Evolutionary conservation across 106 monocot species (phyloP).

Genomic region (Phalaenopsis equestris): DNA sequence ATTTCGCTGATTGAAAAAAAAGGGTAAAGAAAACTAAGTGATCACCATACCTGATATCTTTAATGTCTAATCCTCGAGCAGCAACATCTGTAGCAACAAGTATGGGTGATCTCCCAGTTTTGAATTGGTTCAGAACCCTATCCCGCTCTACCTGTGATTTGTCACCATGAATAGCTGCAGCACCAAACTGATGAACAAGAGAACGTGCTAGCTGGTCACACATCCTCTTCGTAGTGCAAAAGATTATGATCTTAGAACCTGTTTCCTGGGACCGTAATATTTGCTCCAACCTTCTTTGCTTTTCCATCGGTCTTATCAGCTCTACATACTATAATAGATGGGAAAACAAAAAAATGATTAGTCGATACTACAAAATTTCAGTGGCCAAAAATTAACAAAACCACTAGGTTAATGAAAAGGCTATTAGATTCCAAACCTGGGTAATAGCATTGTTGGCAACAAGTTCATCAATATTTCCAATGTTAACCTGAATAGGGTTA

Average conservation of each 20-base stretch:
- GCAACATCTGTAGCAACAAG: slow-evolving; percentile 78
- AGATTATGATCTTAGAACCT: slow-evolving; percentile 74
- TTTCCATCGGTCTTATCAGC: slow-evolving; percentile 57
- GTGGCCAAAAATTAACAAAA: not conserved
- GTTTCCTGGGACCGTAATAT: slow-evolving; percentile 81
- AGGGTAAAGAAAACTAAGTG: not conserved
- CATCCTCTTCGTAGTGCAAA: slow-evolving; percentile 93
- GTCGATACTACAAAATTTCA: not conserved
- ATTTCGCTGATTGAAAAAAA: not conserved
- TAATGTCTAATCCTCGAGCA: slow-evolving; percentile 83
- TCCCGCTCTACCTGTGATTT: slow-evolving; percentile 84
- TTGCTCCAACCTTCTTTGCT: slow-evolving; percentile 78
- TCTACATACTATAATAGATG: slow-evolving; percentile 55
- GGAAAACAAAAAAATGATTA: not conserved
- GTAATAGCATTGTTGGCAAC: slow-evolving; percentile 91
- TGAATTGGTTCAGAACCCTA: slow-evolving; percentile 64
- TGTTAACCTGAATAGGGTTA: slow-evolving; percentile 54
- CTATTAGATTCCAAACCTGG: slow-evolving; percentile 41
- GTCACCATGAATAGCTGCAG: slow-evolving; percentile 70
- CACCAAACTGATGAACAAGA: slow-evolving; percentile 68
- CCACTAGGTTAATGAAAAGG: not conserved
- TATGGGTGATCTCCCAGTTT: slow-evolving; percentile 68
- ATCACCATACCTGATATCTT: slow-evolving; percentile 69
- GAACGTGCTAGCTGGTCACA: slow-evolving; percentile 73
- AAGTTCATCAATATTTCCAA: slow-evolving; percentile 81